Evolutionary conservation across 176 grass and related monocot genomes (phyloP).

Genomic region (Themeda triandra): DNA sequence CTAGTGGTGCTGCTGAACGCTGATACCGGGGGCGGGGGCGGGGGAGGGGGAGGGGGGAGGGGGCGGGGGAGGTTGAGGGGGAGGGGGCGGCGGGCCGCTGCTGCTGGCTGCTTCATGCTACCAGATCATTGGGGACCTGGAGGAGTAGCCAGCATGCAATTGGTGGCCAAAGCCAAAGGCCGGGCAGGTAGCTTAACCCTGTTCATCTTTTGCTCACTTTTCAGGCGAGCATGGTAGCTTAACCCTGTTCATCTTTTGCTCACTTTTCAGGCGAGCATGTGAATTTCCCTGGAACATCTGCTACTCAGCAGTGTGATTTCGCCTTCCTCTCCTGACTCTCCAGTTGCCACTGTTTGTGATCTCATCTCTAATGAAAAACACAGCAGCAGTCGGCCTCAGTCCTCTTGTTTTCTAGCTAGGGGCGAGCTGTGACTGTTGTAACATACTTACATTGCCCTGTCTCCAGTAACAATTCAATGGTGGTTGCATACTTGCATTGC

Average conservation of each 20-base stretch:
- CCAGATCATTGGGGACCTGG: slow-evolving; percentile 35
- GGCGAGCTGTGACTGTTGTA: not conserved
- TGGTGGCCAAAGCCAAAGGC: not conserved
- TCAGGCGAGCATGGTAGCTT: slow-evolving; percentile 41
- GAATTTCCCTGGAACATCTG: slow-evolving; percentile 30
- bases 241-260: slow-evolving; percentile 5
- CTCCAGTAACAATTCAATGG: slow-evolving; percentile 9
- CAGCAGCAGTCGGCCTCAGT: not conserved
- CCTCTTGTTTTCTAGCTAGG: slow-evolving; percentile 9
- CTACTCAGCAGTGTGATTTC: not conserved
- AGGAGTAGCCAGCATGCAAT: not conserved
- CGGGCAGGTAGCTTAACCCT: not conserved
- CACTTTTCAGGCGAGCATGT: slow-evolving; percentile 43
- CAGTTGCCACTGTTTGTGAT: slow-evolving; percentile 16
- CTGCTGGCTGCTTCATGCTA: not conserved
- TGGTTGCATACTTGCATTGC: slow-evolving; percentile 6
- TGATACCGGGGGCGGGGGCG: not conserved
- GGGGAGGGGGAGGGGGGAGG: not conserved
- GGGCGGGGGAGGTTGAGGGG: too few species aligned
- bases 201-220: slow-evolving; percentile 21
- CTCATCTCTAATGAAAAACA: not conserved
- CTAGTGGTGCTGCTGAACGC: not conserved
- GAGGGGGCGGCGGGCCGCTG: not conserved
- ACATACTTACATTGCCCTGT: not conserved
- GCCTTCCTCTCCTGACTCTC: not conserved